Percentiles rank a stretch among this genome's conserved stretches.
These are phyloP conservation scores for Glycine soja DNA, from an alignment of 306 rosid species.

Conservation along the genomic window DNA sequence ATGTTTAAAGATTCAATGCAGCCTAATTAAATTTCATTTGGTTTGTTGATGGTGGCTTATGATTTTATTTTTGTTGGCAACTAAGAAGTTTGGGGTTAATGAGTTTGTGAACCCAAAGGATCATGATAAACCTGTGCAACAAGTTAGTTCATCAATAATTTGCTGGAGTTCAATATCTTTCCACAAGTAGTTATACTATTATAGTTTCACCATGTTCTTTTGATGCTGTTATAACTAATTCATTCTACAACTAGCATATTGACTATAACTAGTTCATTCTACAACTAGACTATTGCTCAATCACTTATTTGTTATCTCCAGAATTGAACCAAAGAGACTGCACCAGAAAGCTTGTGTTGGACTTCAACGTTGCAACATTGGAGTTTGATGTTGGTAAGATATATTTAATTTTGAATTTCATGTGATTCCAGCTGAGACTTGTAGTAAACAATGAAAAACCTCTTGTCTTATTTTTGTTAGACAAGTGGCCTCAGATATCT, in stretches of 20 bases:
- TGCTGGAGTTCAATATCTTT: background rate
- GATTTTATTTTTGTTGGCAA: background rate
- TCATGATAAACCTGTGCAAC: background rate
- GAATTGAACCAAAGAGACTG: conserved; percentile 96
- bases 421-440: conserved; percentile 4
- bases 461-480: conserved; percentile 26
- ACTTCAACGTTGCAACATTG: conserved; percentile 80
- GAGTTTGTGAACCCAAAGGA: conserved; percentile 21
- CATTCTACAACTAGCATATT: no score
- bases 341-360: conserved; percentile 86
- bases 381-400: conserved; percentile 94
- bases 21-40: background rate
- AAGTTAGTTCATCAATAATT: background rate
- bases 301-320: conserved; percentile 42
- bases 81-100: conserved; percentile 24
- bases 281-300: no score
- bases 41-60: background rate
- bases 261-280: no score
- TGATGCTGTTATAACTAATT: no score
- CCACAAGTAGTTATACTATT: no score
- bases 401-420: conserved; percentile 25
- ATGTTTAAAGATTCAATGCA: background rate
- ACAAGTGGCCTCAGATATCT: no score
- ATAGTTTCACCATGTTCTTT: no score
- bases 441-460: background rate